A percentile compares a stretch with the other conserved stretches of the same genome.
phyloP scores from a whole-genome alignment of 2,329 filamentous ascomycete genomes.

The Furcasterigmium sp. region DNA sequence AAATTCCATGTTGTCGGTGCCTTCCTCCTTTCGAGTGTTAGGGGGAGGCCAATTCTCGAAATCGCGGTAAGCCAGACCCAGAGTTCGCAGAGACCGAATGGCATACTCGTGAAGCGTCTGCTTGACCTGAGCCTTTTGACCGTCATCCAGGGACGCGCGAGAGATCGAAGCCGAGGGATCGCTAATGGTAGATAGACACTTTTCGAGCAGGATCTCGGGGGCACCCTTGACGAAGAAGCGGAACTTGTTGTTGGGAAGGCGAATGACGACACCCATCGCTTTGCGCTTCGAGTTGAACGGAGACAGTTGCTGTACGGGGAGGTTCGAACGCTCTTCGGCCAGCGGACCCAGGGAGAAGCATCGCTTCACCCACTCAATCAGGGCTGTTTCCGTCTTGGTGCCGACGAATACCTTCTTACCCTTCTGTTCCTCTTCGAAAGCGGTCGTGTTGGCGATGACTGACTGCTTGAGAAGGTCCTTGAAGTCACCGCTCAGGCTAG shows the following conservation, averaged over 20 bases:
- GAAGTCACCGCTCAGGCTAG: conserved; percentile 24
- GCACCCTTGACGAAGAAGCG: conserved; percentile 48
- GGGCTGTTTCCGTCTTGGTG: conserved; percentile 50
- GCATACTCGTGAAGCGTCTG: conserved; percentile 48
- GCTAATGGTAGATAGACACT: conserved; percentile 33
- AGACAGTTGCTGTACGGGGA: conserved; percentile 39
- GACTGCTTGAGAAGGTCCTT: conserved; percentile 32
- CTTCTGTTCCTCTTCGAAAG: conserved; percentile 42
- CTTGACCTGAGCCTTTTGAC: conserved; percentile 20
- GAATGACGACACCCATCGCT: conserved; percentile 38
- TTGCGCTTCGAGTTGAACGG: conserved; percentile 48
- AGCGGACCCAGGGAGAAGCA: conserved; percentile 33
- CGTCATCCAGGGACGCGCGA: conserved; percentile 24
- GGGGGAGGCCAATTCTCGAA: conserved; percentile 64
- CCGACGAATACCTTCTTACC: conserved; percentile 41
- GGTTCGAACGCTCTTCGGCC: conserved; percentile 40
- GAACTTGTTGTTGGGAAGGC: conserved; percentile 24
- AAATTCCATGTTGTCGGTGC: conserved; percentile 51
- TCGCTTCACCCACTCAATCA: conserved; percentile 29
- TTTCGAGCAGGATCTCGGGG: conserved; percentile 43
- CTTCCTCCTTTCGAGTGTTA: conserved; percentile 50
- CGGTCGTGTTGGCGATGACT: conserved; percentile 45
- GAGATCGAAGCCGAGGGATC: conserved; percentile 36
- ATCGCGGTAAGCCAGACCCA: conserved; percentile 61
- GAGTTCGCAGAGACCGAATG: conserved; percentile 60